Conservation (phyloP, 148 eudicot genomes). For the Gaultheria prostrata region DNA sequence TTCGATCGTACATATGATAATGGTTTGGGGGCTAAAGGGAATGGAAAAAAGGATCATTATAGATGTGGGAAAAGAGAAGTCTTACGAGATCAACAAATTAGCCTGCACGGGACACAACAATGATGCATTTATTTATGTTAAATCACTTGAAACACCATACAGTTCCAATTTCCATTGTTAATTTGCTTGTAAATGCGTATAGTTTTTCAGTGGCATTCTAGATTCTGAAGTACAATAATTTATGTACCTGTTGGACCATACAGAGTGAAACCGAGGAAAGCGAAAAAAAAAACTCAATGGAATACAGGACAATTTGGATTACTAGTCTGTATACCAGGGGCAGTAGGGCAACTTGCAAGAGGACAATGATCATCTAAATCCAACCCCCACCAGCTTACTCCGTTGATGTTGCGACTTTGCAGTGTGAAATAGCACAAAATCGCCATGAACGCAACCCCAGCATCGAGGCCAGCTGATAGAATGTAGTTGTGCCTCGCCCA, state of each 20-base stretch:
- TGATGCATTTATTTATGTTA: not conserved
- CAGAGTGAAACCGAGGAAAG: not conserved
- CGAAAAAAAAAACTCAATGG: conserved; percentile 17
- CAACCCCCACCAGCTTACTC: conserved; percentile 45
- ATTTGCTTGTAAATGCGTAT: not conserved
- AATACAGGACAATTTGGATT: conserved; percentile 30
- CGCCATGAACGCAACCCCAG: conserved; percentile 44
- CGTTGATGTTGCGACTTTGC: conserved; percentile 26
- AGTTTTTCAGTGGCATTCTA: not conserved
- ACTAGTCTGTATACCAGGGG: conserved; percentile 31
- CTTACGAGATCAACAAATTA: too few species aligned
- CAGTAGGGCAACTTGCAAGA: conserved; percentile 46
- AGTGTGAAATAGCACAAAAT: conserved; percentile 36
- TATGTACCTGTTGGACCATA: not conserved
- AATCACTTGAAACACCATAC: not conserved
- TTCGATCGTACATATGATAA: too few species aligned
- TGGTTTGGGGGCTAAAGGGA: too few species aligned
- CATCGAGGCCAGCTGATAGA: conserved; percentile 36
- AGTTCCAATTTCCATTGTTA: too few species aligned
- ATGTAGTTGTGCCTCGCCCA: conserved; percentile 46
- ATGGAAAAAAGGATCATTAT: too few species aligned
- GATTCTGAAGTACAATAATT: not conserved
- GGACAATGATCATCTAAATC: conserved; percentile 39
- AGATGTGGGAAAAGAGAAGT: too few species aligned
- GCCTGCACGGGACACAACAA: not conserved